Conservation (phyloP, 495 filamentous ascomycete species). For the Penicillium odoratum region DNA sequence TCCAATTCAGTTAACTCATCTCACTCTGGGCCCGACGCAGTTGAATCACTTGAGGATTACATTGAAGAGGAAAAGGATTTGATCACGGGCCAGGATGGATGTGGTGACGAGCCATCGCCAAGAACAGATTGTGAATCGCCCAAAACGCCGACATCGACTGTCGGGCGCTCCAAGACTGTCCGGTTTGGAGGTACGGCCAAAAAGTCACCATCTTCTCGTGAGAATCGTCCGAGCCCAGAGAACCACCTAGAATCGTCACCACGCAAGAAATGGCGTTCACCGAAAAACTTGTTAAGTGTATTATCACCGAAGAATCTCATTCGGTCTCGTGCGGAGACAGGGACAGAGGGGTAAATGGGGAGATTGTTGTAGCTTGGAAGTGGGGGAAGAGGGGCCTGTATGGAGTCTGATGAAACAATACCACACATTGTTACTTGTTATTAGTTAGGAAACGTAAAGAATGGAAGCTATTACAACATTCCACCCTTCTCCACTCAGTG, state of each 20-base stretch:
- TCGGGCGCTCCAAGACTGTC: conserved; percentile 20
- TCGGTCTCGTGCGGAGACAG: conserved; percentile 54
- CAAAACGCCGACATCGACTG: conserved; percentile 17
- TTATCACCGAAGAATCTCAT: conserved; percentile 23
- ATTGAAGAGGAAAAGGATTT: conserved; percentile 18
- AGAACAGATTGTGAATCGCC: conserved; percentile 15
- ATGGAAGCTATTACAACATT: conserved; percentile 12
- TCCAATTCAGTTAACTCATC: conserved; percentile 32
- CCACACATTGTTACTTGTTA: conserved; percentile 17
- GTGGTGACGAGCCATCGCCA: conserved; percentile 14
- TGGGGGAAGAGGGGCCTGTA: conserved; percentile 3
- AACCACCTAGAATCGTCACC: conserved; percentile 17
- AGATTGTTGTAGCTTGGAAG: conserved; percentile 35
- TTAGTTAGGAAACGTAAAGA: conserved; percentile 20
- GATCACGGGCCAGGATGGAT: conserved; percentile 13
- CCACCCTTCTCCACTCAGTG: conserved; percentile 1
- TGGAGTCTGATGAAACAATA: neutral
- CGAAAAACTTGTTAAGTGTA: conserved; percentile 20
- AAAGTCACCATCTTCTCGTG: conserved; percentile 18
- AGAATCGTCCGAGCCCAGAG: conserved; percentile 22
- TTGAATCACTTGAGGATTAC: conserved; percentile 22
- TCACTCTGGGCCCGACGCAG: conserved; percentile 12
- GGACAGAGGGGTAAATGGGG: conserved; percentile 56
- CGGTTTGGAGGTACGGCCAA: conserved; percentile 18
- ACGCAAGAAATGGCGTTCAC: conserved; percentile 29